Base-by-base conservation (phyloP, 1,284 basidiomycete genomes). In the Heterobasidion occidentale region DNA sequence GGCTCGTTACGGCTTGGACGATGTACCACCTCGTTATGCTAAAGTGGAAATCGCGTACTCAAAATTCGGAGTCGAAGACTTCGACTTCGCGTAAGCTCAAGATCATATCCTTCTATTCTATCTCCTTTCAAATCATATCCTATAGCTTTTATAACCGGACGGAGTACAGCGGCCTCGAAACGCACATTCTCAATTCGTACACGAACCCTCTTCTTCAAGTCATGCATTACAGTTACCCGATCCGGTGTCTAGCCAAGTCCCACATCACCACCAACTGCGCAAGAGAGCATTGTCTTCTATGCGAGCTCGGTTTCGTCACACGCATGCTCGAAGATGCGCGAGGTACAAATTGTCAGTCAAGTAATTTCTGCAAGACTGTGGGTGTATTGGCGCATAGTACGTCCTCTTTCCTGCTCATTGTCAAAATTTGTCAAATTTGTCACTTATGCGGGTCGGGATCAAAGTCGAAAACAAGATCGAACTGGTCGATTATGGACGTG, bases 41-140 rank as follows among this genome's bases (percentile, higher is more conserved):
- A 88, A 89, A 65, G 94, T 98, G 46, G 94, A 97, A 70, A 99
- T 99, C 66, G 94, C 97, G 71, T 99, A 99, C 70, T 96, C 93
- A 51, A 94, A 94, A 65, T 99, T 99, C 64, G 96, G 96, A n/a
- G 92, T 98, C 33, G 96, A 96, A 68, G 96, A 99, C 71, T 99
- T 99, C 67, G 97, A 99, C 70, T 99, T 99, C 67, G 95, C 81
- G 91, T 92, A 58, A 36, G 49, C 34, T 48, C 17, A 45, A 45
- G 42, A 45, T 20, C 46, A 27, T 42, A 15, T n/a, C 15, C 35
- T 27, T 36, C 15, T 9, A 12, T 20, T 14, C 9, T 38, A 36
- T 19, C 51, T 11, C 27, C 8, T 55, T 46, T 48, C 47, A 52
- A 36, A n/a, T 42, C 38, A n/a, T 60, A 47, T 52, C 53, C 46